phyloP scores from a whole-genome alignment of 2,329 filamentous ascomycete species.

The Pestalotiopsis sp. region DNA sequence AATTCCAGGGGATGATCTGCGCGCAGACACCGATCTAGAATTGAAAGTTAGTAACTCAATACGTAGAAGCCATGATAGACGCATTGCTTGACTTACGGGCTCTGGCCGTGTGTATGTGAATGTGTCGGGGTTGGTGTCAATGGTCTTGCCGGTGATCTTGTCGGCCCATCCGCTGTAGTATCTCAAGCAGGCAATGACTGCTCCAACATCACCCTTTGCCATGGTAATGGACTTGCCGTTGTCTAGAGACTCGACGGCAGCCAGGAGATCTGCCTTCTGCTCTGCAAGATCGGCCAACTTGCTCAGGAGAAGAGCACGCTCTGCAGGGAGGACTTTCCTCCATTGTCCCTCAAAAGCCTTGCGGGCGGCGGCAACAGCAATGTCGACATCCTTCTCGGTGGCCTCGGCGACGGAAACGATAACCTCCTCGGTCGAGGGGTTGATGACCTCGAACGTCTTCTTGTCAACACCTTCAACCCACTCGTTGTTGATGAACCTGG shows the following conservation, averaged over 20 bases:
- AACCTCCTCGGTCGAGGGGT: constrained; percentile 82
- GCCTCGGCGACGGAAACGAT: constrained; percentile 84
- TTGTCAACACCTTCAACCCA: constrained; percentile 83
- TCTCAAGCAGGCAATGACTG: constrained; percentile 71
- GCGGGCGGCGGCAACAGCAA: constrained; percentile 83
- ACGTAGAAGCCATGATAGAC: background rate
- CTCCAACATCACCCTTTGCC: constrained; percentile 74
- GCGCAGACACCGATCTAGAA: constrained; percentile 28
- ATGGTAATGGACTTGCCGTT: constrained; percentile 81
- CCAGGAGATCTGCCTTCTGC: constrained; percentile 75
- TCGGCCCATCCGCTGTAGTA: constrained; percentile 93
- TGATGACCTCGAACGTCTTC: constrained; percentile 90
- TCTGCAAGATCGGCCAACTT: constrained; percentile 83
- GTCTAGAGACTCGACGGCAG: constrained; percentile 84
- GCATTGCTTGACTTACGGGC: constrained; percentile 52
- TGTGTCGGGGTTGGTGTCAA: constrained; percentile 76
- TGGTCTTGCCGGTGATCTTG: constrained; percentile 87
- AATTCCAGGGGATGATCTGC: constrained; percentile 91
- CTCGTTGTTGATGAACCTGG: constrained; percentile 84
- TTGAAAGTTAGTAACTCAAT: background rate
- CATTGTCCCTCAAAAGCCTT: constrained; percentile 80
- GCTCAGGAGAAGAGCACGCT: constrained; percentile 69
- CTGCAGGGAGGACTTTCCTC: constrained; percentile 67
- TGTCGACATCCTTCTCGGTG: constrained; percentile 81
- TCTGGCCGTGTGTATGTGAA: constrained; percentile 85